phyloP scores from a whole-genome alignment of 208 protist genomes.

The Trypanosoma brucei region DNA sequence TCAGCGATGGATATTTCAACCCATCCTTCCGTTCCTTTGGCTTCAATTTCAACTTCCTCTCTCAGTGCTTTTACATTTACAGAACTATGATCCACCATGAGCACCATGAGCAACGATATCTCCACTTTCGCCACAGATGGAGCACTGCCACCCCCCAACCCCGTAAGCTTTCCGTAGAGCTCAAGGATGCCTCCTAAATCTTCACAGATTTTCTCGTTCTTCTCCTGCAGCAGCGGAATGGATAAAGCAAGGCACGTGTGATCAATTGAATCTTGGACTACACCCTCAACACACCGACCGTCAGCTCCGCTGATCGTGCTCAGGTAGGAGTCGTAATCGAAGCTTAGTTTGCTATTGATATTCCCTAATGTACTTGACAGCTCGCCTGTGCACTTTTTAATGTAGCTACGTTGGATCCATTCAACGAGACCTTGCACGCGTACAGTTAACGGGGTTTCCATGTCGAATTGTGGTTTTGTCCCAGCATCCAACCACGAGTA shows the following conservation, averaged over 20 bases:
- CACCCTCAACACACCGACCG: constrained; percentile 15
- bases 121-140: constrained; percentile 19
- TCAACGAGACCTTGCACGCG: constrained; percentile 22
- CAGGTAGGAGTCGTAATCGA: constrained; percentile 46
- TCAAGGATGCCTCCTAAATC: constrained; percentile 29
- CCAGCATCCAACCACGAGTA: constrained; percentile 30
- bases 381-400: constrained; percentile 14
- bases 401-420: constrained; percentile 43
- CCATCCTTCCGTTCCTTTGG: constrained; percentile 9
- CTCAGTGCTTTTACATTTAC: constrained; percentile 14
- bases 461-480: constrained; percentile 22
- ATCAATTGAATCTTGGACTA: constrained; percentile 11
- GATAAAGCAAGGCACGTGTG: constrained; percentile 22
- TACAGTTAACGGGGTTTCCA: constrained; percentile 15
- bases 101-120: constrained; percentile 24
- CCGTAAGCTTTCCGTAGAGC: constrained; percentile 37
- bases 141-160: constrained; percentile 2
- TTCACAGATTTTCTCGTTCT: constrained; percentile 7
- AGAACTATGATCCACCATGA: constrained; percentile 1
- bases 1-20: constrained; percentile 3
- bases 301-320: constrained; percentile 6
- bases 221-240: constrained; percentile 29
- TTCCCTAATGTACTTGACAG: constrained; percentile 21
- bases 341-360: constrained; percentile 22
- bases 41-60: constrained; percentile 26